phyloP scores from a whole-genome alignment of 2,329 filamentous ascomycete genomes.

The Cadophora gregata region DNA sequence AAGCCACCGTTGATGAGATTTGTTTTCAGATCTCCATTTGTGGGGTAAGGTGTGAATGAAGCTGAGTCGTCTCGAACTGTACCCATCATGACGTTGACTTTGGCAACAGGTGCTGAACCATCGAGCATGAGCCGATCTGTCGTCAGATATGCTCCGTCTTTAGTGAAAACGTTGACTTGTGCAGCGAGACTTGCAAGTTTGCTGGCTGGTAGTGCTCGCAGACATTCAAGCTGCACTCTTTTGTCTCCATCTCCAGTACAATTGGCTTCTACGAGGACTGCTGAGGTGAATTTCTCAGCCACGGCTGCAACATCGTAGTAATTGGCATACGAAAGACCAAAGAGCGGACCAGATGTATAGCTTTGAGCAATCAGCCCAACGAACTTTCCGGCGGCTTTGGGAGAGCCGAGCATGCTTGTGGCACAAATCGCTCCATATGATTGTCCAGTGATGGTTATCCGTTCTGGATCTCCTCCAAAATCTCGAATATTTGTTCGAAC shows the following conservation, averaged over 20 bases:
- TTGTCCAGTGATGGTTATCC: conserved; percentile 49
- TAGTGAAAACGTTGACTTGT: conserved; percentile 32
- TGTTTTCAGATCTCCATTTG: conserved; percentile 23
- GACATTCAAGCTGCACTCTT: conserved; percentile 29
- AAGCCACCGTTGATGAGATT: conserved; percentile 20
- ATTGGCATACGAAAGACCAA: conserved; percentile 31
- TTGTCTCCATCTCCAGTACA: not conserved
- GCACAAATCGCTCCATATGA: conserved; percentile 49
- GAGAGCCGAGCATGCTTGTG: conserved; percentile 31
- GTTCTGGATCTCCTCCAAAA: conserved; percentile 45
- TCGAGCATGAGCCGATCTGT: conserved; percentile 25
- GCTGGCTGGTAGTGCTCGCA: conserved; percentile 25
- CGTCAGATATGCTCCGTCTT: conserved; percentile 41
- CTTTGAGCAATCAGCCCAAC: conserved; percentile 33
- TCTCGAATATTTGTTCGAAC: conserved; percentile 43
- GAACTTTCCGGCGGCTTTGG: conserved; percentile 32
- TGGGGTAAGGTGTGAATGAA: conserved; percentile 34
- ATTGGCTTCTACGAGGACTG: not conserved
- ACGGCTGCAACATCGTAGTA: conserved; percentile 9
- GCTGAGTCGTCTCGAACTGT: conserved; percentile 43
- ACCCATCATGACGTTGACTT: conserved; percentile 42
- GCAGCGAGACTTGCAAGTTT: conserved; percentile 18
- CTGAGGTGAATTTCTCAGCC: conserved; percentile 26
- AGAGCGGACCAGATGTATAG: conserved; percentile 32
- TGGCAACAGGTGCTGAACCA: conserved; percentile 9